A percentile compares a stretch with the other conserved stretches of the same genome.
Conservation (phyloP, 2,329 filamentous ascomycete species). For the Xylariaceae sp. region DNA sequence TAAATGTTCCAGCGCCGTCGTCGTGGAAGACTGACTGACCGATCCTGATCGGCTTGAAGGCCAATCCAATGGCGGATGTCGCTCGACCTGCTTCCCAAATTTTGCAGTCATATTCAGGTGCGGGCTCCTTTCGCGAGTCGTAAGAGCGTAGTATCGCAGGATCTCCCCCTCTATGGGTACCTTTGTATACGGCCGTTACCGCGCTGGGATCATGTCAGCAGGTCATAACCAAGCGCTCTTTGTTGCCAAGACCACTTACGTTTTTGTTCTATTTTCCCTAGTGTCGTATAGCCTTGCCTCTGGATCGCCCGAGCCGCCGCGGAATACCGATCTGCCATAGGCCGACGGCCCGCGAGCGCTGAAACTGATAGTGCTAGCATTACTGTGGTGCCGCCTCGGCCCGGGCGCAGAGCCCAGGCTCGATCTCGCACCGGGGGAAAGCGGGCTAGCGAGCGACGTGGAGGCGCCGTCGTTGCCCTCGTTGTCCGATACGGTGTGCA, state of each 20-base stretch:
- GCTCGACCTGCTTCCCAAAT: constrained; percentile 97
- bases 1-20: constrained; percentile 86
- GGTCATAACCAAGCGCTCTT: constrained; percentile 3
- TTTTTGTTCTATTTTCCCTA: constrained; percentile 81
- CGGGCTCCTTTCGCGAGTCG: constrained; percentile 85
- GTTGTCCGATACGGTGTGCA: constrained; percentile 71
- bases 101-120: constrained; percentile 86
- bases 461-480: constrained; percentile 72
- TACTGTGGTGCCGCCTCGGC: constrained; percentile 62
- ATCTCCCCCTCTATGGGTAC: constrained; percentile 61
- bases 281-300: constrained; percentile 85
- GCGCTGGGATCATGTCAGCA: constrained; percentile 51
- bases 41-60: constrained; percentile 93
- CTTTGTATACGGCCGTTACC: constrained; percentile 86
- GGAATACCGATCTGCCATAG: constrained; percentile 49
- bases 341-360: constrained; percentile 59
- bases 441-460: constrained; percentile 35
- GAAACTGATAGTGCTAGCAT: constrained; percentile 77
- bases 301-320: constrained; percentile 68
- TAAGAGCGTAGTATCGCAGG: constrained; percentile 83
- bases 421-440: constrained; percentile 38
- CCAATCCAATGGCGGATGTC: constrained; percentile 84
- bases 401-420: constrained; percentile 40
- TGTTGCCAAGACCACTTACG: constrained; percentile 49
- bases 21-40: constrained; percentile 93